Evolutionary conservation across 352 stramenopile species (phyloP).

Genomic region (Phytophthora vignae): DNA sequence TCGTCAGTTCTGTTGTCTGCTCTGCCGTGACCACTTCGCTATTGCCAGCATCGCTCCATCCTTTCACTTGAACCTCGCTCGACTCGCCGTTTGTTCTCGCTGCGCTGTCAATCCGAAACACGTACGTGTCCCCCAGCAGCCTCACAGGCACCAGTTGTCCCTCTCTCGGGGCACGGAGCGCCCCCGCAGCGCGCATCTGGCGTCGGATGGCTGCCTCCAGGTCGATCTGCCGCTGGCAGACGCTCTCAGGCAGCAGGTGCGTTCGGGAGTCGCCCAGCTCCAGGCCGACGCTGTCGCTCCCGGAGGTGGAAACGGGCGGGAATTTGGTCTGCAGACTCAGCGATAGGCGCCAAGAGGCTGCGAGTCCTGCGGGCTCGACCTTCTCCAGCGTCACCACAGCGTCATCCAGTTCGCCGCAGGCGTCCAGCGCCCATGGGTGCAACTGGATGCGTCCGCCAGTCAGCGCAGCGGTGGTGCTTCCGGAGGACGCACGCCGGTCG

Average conservation of each 20-base stretch:
- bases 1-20: constrained; percentile 16
- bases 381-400: constrained; percentile 30
- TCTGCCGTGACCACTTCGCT: neutral
- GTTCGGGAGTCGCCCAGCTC: constrained; percentile 16
- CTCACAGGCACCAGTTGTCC: constrained; percentile 52
- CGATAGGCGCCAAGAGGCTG: constrained; percentile 23
- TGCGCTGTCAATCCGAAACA: constrained; percentile 49
- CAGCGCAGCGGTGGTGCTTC: constrained; percentile 14
- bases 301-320: constrained; percentile 23
- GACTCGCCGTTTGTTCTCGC: neutral
- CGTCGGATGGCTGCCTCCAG: constrained; percentile 41
- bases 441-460: constrained; percentile 47
- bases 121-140: constrained; percentile 59
- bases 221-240: constrained; percentile 45
- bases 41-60: constrained; percentile 24
- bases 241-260: constrained; percentile 50
- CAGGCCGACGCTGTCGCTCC: constrained; percentile 1
- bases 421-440: constrained; percentile 59
- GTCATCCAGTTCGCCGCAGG: constrained; percentile 28
- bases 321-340: constrained; percentile 51
- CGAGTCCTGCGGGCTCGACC: neutral
- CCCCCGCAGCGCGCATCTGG: constrained; percentile 41
- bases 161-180: constrained; percentile 14
- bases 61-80: constrained; percentile 21
- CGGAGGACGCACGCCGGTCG: constrained; percentile 19